These are phyloP conservation scores for Alternaria conjuncta DNA, from an alignment of 2,329 filamentous ascomycete species.

Conservation along the genomic window DNA sequence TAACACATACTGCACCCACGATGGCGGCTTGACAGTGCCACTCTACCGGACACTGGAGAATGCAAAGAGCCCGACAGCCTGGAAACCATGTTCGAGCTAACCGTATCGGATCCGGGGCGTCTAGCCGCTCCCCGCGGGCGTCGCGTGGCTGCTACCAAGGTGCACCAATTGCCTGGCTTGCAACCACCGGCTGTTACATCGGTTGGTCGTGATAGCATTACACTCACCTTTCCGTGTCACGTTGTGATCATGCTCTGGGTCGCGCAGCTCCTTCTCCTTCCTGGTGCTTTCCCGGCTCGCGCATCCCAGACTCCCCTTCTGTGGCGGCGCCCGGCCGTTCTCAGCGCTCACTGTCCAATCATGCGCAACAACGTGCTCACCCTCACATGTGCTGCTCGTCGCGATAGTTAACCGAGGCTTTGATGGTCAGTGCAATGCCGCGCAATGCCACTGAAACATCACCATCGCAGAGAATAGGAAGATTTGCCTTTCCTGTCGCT, in stretches of 20 bases:
- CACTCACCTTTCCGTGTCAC: conserved; percentile 7
- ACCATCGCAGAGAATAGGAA: conserved; percentile 1
- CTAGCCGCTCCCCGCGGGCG: conserved; percentile 39
- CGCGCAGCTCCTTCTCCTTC: neutral
- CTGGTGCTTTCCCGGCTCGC: neutral
- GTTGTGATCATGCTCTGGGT: conserved; percentile 2
- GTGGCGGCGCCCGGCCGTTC: neutral
- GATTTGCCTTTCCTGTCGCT: conserved; percentile 19
- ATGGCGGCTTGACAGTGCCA: conserved; percentile 46
- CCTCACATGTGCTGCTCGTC: conserved; percentile 17
- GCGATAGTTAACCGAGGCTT: conserved; percentile 9
- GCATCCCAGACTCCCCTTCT: neutral
- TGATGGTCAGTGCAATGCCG: neutral
- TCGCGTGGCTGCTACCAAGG: conserved; percentile 31
- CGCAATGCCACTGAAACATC: conserved; percentile 10
- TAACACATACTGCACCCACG: conserved; percentile 34
- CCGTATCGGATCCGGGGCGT: conserved; percentile 28
- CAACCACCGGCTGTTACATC: conserved; percentile 33
- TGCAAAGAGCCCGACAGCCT: conserved; percentile 35
- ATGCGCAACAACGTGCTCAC: conserved; percentile 27
- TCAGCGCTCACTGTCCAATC: conserved; percentile 11
- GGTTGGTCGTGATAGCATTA: conserved; percentile 19
- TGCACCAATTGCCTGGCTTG: conserved; percentile 29
- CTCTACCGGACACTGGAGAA: conserved; percentile 41
- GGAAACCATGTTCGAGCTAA: conserved; percentile 36